Conservation (phyloP, 495 filamentous ascomycete species). For the Neurospora sp. region DNA sequence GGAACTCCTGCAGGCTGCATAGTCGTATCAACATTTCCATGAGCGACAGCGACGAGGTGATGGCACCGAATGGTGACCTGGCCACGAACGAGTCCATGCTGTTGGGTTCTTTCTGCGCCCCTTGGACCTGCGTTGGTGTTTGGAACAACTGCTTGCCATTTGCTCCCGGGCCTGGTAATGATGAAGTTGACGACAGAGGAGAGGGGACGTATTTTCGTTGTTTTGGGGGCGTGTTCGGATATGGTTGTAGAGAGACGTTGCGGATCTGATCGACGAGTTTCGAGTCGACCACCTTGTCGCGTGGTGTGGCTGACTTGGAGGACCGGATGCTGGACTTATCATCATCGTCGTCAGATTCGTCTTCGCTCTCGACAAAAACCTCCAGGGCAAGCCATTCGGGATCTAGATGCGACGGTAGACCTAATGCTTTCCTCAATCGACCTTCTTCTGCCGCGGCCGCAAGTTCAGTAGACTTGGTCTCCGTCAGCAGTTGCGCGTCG, state of each 20-base stretch:
- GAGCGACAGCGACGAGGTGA: constrained; percentile 80
- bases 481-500: constrained; percentile 55
- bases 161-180: not conserved
- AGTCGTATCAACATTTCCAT: constrained; percentile 91
- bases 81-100: constrained; percentile 11
- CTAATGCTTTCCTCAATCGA: constrained; percentile 38
- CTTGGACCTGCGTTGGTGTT: not conserved
- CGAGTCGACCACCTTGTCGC: constrained; percentile 21
- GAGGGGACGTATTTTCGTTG: not conserved
- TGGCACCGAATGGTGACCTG: constrained; percentile 34
- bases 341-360: constrained; percentile 30
- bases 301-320: not conserved
- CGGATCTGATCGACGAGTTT: constrained; percentile 31
- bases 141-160: not conserved
- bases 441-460: not conserved
- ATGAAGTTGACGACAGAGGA: not conserved
- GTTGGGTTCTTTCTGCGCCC: not conserved
- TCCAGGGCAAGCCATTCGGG: constrained; percentile 95
- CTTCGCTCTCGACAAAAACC: constrained; percentile 59
- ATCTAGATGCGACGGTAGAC: constrained; percentile 70
- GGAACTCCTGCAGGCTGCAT: constrained; percentile 89
- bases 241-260: constrained; percentile 27
- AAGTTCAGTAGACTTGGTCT: constrained; percentile 18
- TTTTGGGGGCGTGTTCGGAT: constrained; percentile 11
- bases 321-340: constrained; percentile 4